Evolutionary conservation across 1,284 basidiomycete species (phyloP), one percentile per base, ranked within the genome.

Genomic region (Singerocomus inundabilis): DNA sequence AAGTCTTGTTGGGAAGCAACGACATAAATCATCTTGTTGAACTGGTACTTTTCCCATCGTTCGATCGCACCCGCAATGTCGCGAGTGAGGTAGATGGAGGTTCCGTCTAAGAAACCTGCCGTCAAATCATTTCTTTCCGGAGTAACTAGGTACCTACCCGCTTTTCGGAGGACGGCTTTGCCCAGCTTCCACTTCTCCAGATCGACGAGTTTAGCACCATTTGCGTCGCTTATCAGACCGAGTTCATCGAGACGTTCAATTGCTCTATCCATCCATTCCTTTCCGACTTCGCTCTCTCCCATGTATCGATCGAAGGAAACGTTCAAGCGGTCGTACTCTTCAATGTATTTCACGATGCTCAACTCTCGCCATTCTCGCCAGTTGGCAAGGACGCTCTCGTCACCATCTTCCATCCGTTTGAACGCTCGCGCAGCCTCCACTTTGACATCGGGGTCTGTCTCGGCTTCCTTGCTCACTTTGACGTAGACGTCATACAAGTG

Each of bases 21-120:
- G 64, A 98, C 93, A 72, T 96, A 96, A 66, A 98, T 90, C 91
- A 98, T 96, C 77, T 98, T 98, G 82, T 99, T 94, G 61, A 98
- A 97, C 52, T 89, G 82, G 78, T 93, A 93, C 67, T 90, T 86
- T 59, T 92, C 85, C 74, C 87, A 93, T 57, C 96, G 90, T 74
- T 98, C 91, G 59, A 90, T 87, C 0, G 95, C 94, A 39, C 88
- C 96, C 39, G 88, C 96, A 55, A 99, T 93, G 72, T 99, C 96
- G 55, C 96, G 91, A n/a, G 95, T 98, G 55, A 99, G 85, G 73
- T 99, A 99, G 59, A 98, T 95, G 0, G 92, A 92, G 6, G 96
- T 98, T 24, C 96, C 96, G 63, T 99, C 96, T 91, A 60, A 15
- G 48, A 30, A 28, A 25, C 1, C 3, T 2, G 25, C 16, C 3